Conservation (phyloP, 2,329 filamentous ascomycete genomes). For the Trichoderma brevicompactum region DNA sequence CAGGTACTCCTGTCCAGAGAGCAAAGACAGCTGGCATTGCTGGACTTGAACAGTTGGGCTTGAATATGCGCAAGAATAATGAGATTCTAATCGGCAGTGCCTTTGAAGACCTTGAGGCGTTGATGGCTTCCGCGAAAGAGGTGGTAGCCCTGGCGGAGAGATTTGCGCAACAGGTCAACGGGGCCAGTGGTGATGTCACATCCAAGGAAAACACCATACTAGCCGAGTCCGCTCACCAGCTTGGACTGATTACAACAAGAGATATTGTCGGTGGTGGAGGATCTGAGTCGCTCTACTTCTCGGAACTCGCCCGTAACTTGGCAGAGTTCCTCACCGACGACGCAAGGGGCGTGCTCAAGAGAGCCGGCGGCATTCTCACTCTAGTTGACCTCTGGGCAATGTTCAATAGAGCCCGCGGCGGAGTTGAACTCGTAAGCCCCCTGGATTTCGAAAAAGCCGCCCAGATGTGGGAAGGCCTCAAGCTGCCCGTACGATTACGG, state of each 20-base stretch:
- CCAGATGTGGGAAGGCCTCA: conserved; percentile 83
- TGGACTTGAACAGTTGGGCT: conserved; percentile 82
- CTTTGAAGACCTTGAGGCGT: conserved; percentile 92
- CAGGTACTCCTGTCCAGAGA: conserved; percentile 40
- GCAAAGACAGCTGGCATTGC: conserved; percentile 82
- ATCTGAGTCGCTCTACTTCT: conserved; percentile 84
- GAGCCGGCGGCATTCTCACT: conserved; percentile 84
- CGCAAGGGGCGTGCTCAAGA: conserved; percentile 73
- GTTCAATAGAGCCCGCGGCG: conserved; percentile 90
- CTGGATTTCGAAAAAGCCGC: conserved; percentile 91
- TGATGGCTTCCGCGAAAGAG: conserved; percentile 98
- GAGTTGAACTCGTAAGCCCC: conserved; percentile 92
- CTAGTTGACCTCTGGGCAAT: conserved; percentile 91
- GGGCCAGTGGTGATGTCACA: conserved; percentile 61
- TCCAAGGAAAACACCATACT: conserved; percentile 75
- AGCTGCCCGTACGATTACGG: conserved; percentile 81
- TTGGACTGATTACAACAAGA: conserved; percentile 91
- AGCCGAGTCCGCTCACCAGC: conserved; percentile 75
- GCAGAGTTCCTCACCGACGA: conserved; percentile 92
- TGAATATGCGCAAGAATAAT: conserved; percentile 88
- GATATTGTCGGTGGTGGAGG: conserved; percentile 83
- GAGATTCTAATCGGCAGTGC: conserved; percentile 90
- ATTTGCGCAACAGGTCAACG: conserved; percentile 71
- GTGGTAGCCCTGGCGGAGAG: conserved; percentile 91
- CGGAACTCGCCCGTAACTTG: conserved; percentile 80